Evolutionary conservation across 108 stramenopile genomes (phyloP).

Genomic region (Nitzschia palea): DNA sequence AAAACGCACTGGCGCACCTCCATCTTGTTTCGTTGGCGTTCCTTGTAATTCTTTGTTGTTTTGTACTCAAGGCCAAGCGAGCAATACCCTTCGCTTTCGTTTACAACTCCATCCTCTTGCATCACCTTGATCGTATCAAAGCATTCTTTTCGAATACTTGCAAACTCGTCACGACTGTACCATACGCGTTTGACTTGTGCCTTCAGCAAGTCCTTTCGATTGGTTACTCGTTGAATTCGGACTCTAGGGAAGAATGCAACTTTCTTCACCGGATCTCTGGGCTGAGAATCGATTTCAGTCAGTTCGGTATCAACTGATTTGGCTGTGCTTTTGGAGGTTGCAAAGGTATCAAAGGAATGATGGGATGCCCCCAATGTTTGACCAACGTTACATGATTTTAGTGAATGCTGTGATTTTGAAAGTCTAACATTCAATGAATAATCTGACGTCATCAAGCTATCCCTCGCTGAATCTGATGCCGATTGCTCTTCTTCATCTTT

Average conservation of each 20-base stretch:
- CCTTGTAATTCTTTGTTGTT: conserved; percentile 1
- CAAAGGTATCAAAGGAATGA: conserved; percentile 7
- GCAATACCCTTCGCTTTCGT: conserved; percentile 16
- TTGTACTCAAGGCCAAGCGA: conserved; percentile 24
- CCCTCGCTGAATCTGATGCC: background rate
- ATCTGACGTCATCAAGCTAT: conserved; percentile 14
- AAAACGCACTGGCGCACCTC: conserved; percentile 17
- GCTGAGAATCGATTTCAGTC: background rate
- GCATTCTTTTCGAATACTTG: conserved; percentile 19
- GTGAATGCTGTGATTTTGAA: conserved; percentile 1
- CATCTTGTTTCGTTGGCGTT: conserved; percentile 9
- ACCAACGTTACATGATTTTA: background rate
- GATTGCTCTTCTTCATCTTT: conserved; percentile 2
- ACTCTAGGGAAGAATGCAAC: conserved; percentile 21
- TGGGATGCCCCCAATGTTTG: background rate
- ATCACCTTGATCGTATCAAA: conserved; percentile 21
- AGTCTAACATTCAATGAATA: conserved; percentile 14
- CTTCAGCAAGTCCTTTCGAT: conserved; percentile 2
- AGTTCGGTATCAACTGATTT: conserved; percentile 8
- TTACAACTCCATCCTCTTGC: background rate
- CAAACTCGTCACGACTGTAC: conserved; percentile 24
- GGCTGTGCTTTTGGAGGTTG: background rate
- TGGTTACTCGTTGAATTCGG: conserved; percentile 15
- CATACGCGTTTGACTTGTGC: conserved; percentile 17
- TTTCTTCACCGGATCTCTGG: background rate